Base-by-base conservation (phyloP, 805 yeast genomes). In the Wickerhamiella domercqiae region DNA sequence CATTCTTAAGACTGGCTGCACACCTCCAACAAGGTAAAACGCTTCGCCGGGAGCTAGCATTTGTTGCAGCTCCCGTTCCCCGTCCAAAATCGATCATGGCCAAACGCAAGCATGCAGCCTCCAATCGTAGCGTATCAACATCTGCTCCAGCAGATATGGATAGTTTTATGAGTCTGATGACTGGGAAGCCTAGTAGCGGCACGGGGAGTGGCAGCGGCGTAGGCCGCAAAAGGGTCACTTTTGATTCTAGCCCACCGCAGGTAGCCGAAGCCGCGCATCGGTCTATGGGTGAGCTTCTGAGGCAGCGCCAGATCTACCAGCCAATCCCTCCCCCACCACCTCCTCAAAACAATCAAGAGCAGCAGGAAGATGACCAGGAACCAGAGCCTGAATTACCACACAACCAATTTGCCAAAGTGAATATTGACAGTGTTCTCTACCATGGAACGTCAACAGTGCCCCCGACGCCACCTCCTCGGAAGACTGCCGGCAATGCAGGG, bases 121-220 rank as follows among this genome's bases (percentile, higher is more conserved):
- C 11, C 26, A 24, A 24, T 33, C 25, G 39, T 7, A 36, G 35
- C 16, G 35, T 11, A n/a, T 26, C n/a, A 3, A 18, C 9, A 15
- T 21, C 35, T 20, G 73, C 72, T 38, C 66, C 44, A 18, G 30
- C 82, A 18, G 94, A 86, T 52, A 62, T 86, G 47, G 94, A 86
- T 55, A 72, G 83, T 21, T 86, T 86, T 56, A 80, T 94, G 14
- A 76, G 78, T 45, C 74, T 86, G 50, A 65, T 86, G 47, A 82
- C 94, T 0, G 95, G 95, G 40, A 17, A 29, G 13, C 18, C 34
- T 14, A n/a, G 37, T 22, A 24, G 45, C 36, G 13, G 16, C n/a
- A 22, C 11, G 5, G 38, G 36, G 20, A 41, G 44, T 20, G 37
- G 33, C 42, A 37, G 17, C 40, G 34, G 28, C 34, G 40, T 35